These are phyloP conservation scores for Trichothecium sympodiale DNA, from an alignment of 2,329 filamentous ascomycete genomes.

Conservation along the genomic window DNA sequence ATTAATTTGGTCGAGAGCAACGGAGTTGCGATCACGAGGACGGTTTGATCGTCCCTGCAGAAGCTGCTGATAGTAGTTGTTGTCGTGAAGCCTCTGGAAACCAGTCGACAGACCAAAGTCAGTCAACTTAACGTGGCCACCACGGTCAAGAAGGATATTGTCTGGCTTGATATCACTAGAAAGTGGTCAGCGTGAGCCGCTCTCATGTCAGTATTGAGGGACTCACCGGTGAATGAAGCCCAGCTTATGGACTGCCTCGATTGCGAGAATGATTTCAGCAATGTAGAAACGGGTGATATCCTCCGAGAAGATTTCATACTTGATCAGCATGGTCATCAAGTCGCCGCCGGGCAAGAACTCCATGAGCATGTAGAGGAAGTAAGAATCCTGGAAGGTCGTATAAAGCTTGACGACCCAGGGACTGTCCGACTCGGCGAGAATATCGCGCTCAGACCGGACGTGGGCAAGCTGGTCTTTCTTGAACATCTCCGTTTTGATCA, in stretches of 20 bases:
- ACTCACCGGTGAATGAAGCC: constrained; percentile 95
- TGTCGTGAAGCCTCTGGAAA: constrained; percentile 95
- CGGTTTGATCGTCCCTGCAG: constrained; percentile 68
- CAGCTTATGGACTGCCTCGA: constrained; percentile 94
- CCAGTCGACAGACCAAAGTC: constrained; percentile 97
- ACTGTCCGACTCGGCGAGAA: constrained; percentile 96
- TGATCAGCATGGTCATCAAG: constrained; percentile 99
- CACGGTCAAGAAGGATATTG: constrained; percentile 91
- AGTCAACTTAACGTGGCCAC: constrained; percentile 94
- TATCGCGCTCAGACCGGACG: constrained; percentile 94
- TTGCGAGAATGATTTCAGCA: constrained; percentile 95
- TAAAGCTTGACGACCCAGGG: constrained; percentile 98
- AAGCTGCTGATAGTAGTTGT: constrained; percentile 95
- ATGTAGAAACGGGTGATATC: constrained; percentile 99
- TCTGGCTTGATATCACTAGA: constrained; percentile 94
- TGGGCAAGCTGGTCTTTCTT: constrained; percentile 98
- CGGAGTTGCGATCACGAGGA: constrained; percentile 76
- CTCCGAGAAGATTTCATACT: constrained; percentile 98
- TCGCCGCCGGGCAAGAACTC: constrained; percentile 97
- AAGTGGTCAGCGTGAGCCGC: constrained; percentile 1
- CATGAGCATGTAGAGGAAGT: constrained; percentile 98
- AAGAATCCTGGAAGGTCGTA: constrained; percentile 93
- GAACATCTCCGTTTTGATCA: constrained; percentile 99
- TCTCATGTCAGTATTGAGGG: background rate
- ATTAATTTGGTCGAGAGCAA: constrained; percentile 96